These are phyloP conservation scores for Pseudogymnoascus verrucosus DNA, from an alignment of 2,329 filamentous ascomycete genomes.

Conservation along the genomic window DNA sequence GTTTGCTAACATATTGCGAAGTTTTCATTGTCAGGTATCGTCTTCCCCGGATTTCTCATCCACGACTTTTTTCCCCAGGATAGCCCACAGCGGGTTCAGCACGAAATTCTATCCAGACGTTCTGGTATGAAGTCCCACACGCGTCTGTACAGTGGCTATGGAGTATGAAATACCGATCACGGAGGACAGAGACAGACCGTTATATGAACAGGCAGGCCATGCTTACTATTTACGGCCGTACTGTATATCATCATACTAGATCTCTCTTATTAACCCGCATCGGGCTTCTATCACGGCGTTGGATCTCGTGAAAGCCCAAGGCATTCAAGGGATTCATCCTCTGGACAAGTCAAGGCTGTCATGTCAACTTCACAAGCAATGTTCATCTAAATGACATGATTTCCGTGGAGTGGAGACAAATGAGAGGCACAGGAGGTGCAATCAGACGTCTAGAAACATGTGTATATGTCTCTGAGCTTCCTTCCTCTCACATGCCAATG, in stretches of 20 bases:
- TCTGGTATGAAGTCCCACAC: background rate
- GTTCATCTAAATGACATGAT: constrained; percentile 6
- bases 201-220: background rate
- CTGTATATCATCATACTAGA: background rate
- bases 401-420: background rate
- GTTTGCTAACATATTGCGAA: background rate
- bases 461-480: background rate
- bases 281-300: background rate
- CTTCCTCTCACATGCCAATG: constrained; percentile 6
- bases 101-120: background rate
- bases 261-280: background rate
- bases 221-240: background rate
- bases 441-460: background rate
- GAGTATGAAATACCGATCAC: background rate
- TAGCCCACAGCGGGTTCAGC: background rate
- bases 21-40: background rate
- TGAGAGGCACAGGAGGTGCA: background rate
- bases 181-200: background rate
- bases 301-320: background rate
- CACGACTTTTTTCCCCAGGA: background rate
- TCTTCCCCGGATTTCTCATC: background rate
- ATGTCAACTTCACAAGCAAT: background rate
- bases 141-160: background rate
- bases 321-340: background rate
- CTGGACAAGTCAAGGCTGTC: background rate